Conservation (phyloP, 257 asterid species). For the Nicotiana sylvestris region DNA sequence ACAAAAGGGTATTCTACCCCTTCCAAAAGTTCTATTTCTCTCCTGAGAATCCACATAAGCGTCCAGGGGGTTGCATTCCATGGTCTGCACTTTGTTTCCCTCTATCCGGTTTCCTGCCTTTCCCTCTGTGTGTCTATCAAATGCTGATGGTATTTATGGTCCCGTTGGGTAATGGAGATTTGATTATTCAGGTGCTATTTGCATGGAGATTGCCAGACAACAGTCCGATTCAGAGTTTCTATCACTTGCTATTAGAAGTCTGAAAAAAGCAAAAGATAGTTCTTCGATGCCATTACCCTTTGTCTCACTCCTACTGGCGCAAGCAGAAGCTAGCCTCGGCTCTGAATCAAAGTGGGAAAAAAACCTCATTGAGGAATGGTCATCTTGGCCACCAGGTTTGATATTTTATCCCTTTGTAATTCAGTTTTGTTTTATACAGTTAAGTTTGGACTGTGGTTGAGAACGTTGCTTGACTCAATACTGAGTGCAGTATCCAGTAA, state of each 20-base stretch:
- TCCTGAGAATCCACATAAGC: not conserved
- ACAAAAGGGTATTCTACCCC: not conserved
- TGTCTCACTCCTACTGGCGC: conserved; percentile 68
- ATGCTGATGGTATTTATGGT: not conserved
- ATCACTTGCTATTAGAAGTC: conserved; percentile 62
- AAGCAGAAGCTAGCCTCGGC: conserved; percentile 92
- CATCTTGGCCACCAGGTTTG: conserved; percentile 85
- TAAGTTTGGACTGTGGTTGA: not conserved
- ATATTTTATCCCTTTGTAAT: conserved; percentile 10
- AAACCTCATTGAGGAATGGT: conserved; percentile 70
- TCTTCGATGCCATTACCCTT: conserved; percentile 52
- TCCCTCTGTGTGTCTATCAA: not conserved
- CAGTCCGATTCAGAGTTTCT: conserved; percentile 66
- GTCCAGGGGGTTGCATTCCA: not conserved
- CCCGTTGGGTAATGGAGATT: not conserved
- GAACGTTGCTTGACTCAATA: not conserved
- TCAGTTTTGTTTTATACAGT: not conserved
- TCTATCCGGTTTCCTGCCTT: not conserved
- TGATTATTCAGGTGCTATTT: conserved; percentile 56
- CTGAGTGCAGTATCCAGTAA: not conserved
- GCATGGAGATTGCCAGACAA: conserved; percentile 86
- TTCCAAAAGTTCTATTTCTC: not conserved
- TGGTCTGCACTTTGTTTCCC: not conserved
- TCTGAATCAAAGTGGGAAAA: conserved; percentile 66
- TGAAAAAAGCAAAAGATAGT: conserved; percentile 58